Percentiles rank a stretch among this genome's conserved stretches.
Conservation (phyloP, 2,329 filamentous ascomycete species). For the Aspergillus udagawae region DNA sequence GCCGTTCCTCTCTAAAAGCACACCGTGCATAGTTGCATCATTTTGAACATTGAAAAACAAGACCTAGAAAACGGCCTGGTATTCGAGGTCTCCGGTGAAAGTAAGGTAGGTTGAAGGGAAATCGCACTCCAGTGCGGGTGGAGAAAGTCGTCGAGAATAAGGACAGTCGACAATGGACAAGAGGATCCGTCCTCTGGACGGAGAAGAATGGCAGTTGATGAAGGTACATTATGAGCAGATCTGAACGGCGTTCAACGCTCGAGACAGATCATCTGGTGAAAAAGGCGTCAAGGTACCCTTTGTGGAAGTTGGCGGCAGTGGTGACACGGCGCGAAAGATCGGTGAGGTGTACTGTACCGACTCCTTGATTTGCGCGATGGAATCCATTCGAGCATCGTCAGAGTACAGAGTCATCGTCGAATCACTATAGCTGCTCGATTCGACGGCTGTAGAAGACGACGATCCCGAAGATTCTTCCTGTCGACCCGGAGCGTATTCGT, state of each 20-base stretch:
- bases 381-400: slow-evolving; percentile 25
- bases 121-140: slow-evolving; percentile 8
- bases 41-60: not conserved
- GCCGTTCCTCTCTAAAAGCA: not conserved
- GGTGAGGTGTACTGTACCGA: slow-evolving; percentile 30
- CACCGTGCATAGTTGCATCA: not conserved
- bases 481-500: slow-evolving; percentile 22
- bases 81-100: slow-evolving; percentile 1
- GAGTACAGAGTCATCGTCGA: slow-evolving; percentile 34
- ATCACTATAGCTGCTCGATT: slow-evolving; percentile 30
- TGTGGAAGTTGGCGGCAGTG: slow-evolving; percentile 16
- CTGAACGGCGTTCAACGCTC: slow-evolving; percentile 35
- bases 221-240: slow-evolving; percentile 22
- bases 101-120: not conserved
- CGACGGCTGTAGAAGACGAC: slow-evolving; percentile 34
- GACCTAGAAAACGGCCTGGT: slow-evolving; percentile 2
- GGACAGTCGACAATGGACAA: not conserved
- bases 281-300: slow-evolving; percentile 29
- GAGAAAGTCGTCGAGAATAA: slow-evolving; percentile 1
- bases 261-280: slow-evolving; percentile 32
- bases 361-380: slow-evolving; percentile 30
- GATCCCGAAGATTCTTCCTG: slow-evolving; percentile 26
- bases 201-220: not conserved
- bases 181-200: not conserved
- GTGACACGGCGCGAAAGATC: slow-evolving; percentile 23